These are phyloP conservation scores for Aspergillus novoparasiticus DNA, from an alignment of 2,329 filamentous ascomycete genomes.

Conservation along the genomic window DNA sequence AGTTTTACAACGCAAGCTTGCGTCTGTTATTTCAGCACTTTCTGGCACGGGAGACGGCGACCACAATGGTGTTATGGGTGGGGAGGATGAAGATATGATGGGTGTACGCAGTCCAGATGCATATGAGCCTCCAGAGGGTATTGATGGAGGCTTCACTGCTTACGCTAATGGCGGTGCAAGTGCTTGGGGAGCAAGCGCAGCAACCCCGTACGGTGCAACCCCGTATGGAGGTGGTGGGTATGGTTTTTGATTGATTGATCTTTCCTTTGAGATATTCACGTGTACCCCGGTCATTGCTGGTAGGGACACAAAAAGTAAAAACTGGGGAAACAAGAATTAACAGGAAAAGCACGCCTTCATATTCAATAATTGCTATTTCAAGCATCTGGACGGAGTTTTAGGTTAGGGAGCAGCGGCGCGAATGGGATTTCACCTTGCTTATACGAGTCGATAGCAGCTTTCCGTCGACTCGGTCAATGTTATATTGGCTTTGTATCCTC, in stretches of 20 bases:
- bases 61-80: conserved; percentile 50
- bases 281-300: neutral
- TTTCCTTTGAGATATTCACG: neutral
- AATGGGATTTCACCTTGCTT: conserved; percentile 2
- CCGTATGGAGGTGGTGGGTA: conserved; percentile 30
- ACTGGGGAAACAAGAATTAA: neutral
- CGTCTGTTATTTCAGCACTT: conserved; percentile 70
- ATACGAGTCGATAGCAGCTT: neutral
- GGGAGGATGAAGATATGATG: conserved; percentile 48
- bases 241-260: conserved; percentile 24
- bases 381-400: conserved; percentile 11
- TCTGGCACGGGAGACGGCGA: conserved; percentile 57
- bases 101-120: conserved; percentile 55
- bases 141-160: conserved; percentile 45
- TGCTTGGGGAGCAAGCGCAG: conserved; percentile 66
- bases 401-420: conserved; percentile 9
- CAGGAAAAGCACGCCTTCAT: neutral
- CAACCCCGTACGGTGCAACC: conserved; percentile 60
- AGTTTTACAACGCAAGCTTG: conserved; percentile 87
- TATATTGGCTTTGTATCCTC: neutral
- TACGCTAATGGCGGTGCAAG: conserved; percentile 57
- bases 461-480: neutral
- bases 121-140: conserved; percentile 49
- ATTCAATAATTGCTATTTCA: conserved; percentile 2
- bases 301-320: neutral